These are phyloP conservation scores for Microstegium vimineum DNA, from an alignment of 176 grass and related monocot species.

Conservation along the genomic window DNA sequence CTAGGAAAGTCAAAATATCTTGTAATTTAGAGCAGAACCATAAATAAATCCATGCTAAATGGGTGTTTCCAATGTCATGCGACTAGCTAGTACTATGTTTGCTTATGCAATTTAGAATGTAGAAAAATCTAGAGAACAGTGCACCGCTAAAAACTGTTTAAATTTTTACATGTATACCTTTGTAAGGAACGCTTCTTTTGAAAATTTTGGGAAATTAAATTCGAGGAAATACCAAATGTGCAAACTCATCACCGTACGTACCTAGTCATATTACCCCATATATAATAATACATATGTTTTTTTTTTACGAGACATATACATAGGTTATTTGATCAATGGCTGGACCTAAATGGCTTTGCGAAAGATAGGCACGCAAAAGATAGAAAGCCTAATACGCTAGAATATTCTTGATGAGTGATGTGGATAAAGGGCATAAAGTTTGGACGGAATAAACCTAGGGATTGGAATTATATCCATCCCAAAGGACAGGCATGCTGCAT, in stretches of 20 bases:
- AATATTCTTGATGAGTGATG: constrained; percentile 53
- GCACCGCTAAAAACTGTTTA: too few relatives aligned
- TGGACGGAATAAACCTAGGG: constrained; percentile 57
- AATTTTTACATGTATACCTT: too few relatives aligned
- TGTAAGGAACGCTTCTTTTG: not conserved
- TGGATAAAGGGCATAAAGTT: constrained; percentile 49
- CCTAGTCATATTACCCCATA: not conserved
- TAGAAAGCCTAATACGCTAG: constrained; percentile 43
- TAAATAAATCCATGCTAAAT: too few relatives aligned
- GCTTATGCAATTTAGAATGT: not conserved
- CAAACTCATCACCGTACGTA: not conserved
- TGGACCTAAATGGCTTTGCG: constrained; percentile 31
- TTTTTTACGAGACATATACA: too few relatives aligned
- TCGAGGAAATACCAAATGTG: not conserved
- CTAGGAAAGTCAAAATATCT: too few relatives aligned
- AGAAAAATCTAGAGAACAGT: not conserved
- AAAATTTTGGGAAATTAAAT: not conserved
- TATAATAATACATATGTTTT: not conserved
- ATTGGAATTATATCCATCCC: constrained; percentile 44
- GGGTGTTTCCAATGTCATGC: too few relatives aligned
- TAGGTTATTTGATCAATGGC: not conserved
- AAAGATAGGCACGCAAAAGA: constrained; percentile 45
- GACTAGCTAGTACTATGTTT: not conserved
- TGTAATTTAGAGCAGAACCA: too few relatives aligned
- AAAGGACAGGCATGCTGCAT: constrained; percentile 22